These are phyloP conservation scores for Peterozyma xylosa DNA, from an alignment of 805 yeast genomes.

Conservation along the genomic window DNA sequence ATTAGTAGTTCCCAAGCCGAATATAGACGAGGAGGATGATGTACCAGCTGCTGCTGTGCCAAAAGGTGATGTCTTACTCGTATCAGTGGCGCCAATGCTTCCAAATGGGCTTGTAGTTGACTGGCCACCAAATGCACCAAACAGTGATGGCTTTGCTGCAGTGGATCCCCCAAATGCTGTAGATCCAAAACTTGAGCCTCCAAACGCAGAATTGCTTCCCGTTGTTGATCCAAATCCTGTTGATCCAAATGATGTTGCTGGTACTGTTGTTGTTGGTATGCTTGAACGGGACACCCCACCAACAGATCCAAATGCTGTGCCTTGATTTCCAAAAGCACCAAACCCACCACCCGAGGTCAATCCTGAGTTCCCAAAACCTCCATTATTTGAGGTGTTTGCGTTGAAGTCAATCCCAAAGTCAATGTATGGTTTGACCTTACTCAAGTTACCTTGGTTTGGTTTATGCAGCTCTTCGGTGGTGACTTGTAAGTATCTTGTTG, in stretches of 20 bases:
- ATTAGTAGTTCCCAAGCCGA: neutral
- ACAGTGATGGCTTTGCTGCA: neutral
- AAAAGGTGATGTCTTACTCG: constrained; percentile 1
- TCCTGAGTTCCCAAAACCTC: neutral
- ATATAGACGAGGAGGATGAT: constrained; percentile 8
- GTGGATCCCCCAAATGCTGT: neutral
- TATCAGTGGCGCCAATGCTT: neutral
- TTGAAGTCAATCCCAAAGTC: constrained; percentile 10
- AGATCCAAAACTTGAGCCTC: constrained; percentile 13
- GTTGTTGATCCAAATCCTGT: constrained; percentile 9
- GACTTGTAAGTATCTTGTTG: constrained; percentile 50
- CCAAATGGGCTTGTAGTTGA: constrained; percentile 1
- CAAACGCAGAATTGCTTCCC: constrained; percentile 4
- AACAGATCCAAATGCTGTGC: constrained; percentile 10
- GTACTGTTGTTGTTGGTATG: constrained; percentile 14
- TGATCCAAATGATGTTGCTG: constrained; percentile 12
- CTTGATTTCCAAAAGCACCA: neutral
- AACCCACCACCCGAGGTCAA: neutral
- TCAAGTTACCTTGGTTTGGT: neutral
- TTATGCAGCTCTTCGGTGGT: constrained; percentile 15
- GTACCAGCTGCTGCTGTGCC: constrained; percentile 2
- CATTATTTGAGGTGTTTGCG: constrained; percentile 9
- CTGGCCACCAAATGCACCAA: constrained; percentile 9
- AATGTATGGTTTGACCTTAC: constrained; percentile 6
- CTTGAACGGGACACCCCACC: constrained; percentile 8